Evolutionary conservation across 345 rosid species (phyloP), one percentile per base, ranked within the genome.

Genomic region (Raphanus sativus): DNA sequence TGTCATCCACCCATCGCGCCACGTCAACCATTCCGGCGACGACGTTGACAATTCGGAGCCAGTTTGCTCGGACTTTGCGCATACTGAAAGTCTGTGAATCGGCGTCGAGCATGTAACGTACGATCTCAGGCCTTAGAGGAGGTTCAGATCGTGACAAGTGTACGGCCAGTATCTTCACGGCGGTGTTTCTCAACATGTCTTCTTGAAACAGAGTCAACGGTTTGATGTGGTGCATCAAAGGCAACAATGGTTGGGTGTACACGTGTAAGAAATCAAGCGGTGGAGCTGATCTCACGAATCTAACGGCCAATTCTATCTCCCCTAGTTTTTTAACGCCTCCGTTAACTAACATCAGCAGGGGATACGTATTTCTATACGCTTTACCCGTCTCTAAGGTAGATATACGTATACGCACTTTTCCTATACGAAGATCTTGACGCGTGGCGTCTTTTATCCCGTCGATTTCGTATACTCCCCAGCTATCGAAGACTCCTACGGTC

Each of bases 131-230:
- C 74, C 81, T 77, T 10, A 94, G 70, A 0, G 96, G 94, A 4
- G 97, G 97, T 74, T 94, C 97, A 0, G 96, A 90, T 77, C 94
- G 82, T 2, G 90, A 86, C 82, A 94, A 61, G 69, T 90, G 89
- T 13, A 67, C 86, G 2, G 89, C 89, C 60, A 86, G 36, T 68
- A 86, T 88, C 85, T 86, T 94, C 17, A 69, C 86, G 0, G 96
- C 83, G 0, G 77, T 73, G 72, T 62, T 83, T 36, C 97, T 79
- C 64, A 90, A 4, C 82, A 84, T 77, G 38, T 86, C 84, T 59
- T 77, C 78, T 5, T 81, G 81, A 25, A 73, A 80, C 74, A 83
- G 6, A 1, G 86, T 91, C 3, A 94, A 69, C 13, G 98, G 97
- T 75, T 87, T 90, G 13, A 86, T 79, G 45, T 91, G 88, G 65